Conservation (phyloP, 2,329 filamentous ascomycete genomes). For the Beauveria sp. region DNA sequence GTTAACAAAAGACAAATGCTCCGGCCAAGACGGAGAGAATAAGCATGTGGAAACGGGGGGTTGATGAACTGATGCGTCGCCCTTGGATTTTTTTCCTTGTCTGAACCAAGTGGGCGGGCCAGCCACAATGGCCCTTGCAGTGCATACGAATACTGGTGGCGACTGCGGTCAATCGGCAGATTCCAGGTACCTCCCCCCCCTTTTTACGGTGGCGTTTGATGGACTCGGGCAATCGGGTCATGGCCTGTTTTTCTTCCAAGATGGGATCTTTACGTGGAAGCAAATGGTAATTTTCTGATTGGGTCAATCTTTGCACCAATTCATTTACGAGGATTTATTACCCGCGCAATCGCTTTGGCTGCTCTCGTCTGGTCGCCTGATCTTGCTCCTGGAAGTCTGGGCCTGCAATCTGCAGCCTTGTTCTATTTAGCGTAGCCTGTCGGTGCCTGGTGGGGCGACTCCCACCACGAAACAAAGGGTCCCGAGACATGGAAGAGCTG, state of each 20-base stretch:
- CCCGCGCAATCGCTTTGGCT: background rate
- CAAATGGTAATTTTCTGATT: no score
- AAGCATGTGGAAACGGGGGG: constrained; percentile 12
- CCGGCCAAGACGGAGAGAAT: background rate
- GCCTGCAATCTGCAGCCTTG: constrained; percentile 4
- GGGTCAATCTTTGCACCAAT: no score
- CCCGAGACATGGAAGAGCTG: background rate
- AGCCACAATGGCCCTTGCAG: background rate
- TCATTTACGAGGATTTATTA: no score
- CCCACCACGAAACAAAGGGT: background rate
- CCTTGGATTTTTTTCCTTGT: background rate
- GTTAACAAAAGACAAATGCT: background rate
- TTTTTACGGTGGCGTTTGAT: background rate
- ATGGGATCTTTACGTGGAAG: background rate
- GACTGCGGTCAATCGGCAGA: constrained; percentile 1
- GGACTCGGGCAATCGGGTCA: no score
- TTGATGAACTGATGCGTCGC: constrained; percentile 8
- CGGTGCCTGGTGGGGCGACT: background rate
- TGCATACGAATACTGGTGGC: constrained; percentile 6
- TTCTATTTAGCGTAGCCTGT: background rate
- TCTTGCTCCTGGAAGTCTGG: background rate
- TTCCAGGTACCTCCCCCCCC: background rate
- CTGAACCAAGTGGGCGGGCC: background rate
- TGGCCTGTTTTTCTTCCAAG: background rate
- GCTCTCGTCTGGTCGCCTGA: background rate